These are phyloP conservation scores for Hypericum androsaemum DNA, from an alignment of 345 rosid species.

Conservation along the genomic window DNA sequence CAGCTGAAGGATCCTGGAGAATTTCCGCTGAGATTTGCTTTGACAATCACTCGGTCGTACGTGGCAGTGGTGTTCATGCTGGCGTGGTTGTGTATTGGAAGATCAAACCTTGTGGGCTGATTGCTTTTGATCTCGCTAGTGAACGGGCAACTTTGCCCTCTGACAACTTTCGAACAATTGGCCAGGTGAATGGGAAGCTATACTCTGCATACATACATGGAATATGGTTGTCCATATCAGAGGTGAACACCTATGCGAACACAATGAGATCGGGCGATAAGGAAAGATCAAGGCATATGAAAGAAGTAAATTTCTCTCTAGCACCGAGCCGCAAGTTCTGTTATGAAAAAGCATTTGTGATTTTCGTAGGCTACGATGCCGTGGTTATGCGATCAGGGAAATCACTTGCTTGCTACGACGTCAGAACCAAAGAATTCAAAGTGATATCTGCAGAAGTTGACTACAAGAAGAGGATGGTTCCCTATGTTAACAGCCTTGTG, in stretches of 20 bases:
- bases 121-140: conserved; percentile 27
- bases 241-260: conserved; percentile 27
- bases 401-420: conserved; percentile 14
- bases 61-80: conserved; percentile 23
- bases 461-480: conserved; percentile 5
- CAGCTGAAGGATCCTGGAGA: conserved; percentile 32
- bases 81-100: conserved; percentile 35
- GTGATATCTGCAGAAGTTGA: conserved; percentile 5
- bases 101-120: neutral
- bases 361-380: conserved; percentile 8
- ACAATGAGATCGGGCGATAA: conserved; percentile 29
- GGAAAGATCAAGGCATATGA: conserved; percentile 18
- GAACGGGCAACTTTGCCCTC: conserved; percentile 24
- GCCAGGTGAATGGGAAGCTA: conserved; percentile 27
- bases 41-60: conserved; percentile 14
- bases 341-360: conserved; percentile 3
- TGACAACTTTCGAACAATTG: conserved; percentile 4
- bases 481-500: conserved; percentile 39
- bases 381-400: conserved; percentile 15
- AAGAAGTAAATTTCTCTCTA: conserved; percentile 1
- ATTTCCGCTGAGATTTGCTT: conserved; percentile 30
- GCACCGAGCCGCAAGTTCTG: neutral
- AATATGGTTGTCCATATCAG: neutral
- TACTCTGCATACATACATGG: conserved; percentile 2
- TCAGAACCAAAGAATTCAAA: conserved; percentile 14